Evolutionary conservation across 495 filamentous ascomycete genomes (phyloP), one percentile per base, ranked within the genome.

Genomic region (Aspergillus avenaceus): DNA sequence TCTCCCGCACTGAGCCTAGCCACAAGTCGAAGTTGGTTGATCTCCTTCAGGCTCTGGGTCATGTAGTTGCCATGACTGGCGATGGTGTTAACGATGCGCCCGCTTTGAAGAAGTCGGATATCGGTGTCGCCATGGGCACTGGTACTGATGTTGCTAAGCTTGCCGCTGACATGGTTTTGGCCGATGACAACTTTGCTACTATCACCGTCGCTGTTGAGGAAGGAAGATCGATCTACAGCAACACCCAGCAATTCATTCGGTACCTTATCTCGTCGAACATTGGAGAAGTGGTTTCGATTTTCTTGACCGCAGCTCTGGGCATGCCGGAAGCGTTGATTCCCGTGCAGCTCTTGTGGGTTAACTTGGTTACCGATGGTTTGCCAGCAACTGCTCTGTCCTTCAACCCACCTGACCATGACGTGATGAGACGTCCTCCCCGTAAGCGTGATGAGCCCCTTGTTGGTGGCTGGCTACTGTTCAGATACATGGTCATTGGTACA

Each of bases 251-350:
- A 64, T 99, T 99, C 67, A 99, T 99, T 69, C 88, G 95, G 23
- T 99, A 99, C 65, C 79, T 99, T 42, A 99, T 99, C 68, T 96
- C 91, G 8, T 97, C 91, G 25, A 99, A 99, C 73, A 99, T 99
- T 42, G 95, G 95, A 68, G 95, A 99, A 66, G 95, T 99, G 26
- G 95, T 99, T 8, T 99, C 95, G 14, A 99, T 99, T 67, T 99
- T 99, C 81, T 69, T 99, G 64, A 99, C 95, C 16, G 95, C 95
- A 23, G 95, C 95, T 4, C 73, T 91, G 47, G 95, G 95, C 51
- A 96, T 99, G 91, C 95, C 95, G 29, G 95, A 99, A 71, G 95
- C 95, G 56, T 76, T 99, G 54, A 90, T 97, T 54, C 95, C 95
- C 8, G 95, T 99, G 41, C 95, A 99, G 71, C 82, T 99, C 12